Conservation (phyloP, 805 yeast species). For the Geotrichum ghanense region DNA sequence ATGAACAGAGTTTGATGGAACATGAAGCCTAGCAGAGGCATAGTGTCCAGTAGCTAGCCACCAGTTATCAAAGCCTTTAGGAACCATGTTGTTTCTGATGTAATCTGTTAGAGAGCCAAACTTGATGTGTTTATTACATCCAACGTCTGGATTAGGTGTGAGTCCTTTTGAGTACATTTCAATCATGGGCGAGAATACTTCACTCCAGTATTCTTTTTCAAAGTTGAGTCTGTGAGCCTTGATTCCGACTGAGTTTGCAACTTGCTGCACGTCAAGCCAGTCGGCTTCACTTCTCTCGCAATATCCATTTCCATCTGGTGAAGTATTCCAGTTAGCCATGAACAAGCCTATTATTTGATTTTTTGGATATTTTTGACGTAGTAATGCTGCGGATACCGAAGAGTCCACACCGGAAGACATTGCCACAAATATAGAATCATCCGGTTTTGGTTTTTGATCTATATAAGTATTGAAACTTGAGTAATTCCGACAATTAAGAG, state of each 20-base stretch:
- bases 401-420: conserved; percentile 98
- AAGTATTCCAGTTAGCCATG: conserved; percentile 79
- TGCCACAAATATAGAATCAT: conserved; percentile 67
- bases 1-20: conserved; percentile 27
- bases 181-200: conserved; percentile 89
- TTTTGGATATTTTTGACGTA: conserved; percentile 33
- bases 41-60: conserved; percentile 76
- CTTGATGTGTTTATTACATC: conserved; percentile 76
- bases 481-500: too few species aligned
- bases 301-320: conserved; percentile 44
- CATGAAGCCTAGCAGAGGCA: conserved; percentile 27
- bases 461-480: not conserved
- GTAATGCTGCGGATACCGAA: conserved; percentile 68
- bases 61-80: conserved; percentile 33
- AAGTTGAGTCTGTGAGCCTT: conserved; percentile 70
- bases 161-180: conserved; percentile 54
- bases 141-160: conserved; percentile 93
- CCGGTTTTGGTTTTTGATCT: conserved; percentile 7
- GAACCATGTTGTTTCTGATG: conserved; percentile 26
- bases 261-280: conserved; percentile 71
- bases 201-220: conserved; percentile 86
- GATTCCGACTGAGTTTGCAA: conserved; percentile 49
- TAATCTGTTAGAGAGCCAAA: conserved; percentile 67
- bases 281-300: conserved; percentile 45
- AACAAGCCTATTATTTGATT: conserved; percentile 65